Evolutionary conservation across 1,284 basidiomycete species (phyloP).

Genomic region (Neolentinus lepideus): DNA sequence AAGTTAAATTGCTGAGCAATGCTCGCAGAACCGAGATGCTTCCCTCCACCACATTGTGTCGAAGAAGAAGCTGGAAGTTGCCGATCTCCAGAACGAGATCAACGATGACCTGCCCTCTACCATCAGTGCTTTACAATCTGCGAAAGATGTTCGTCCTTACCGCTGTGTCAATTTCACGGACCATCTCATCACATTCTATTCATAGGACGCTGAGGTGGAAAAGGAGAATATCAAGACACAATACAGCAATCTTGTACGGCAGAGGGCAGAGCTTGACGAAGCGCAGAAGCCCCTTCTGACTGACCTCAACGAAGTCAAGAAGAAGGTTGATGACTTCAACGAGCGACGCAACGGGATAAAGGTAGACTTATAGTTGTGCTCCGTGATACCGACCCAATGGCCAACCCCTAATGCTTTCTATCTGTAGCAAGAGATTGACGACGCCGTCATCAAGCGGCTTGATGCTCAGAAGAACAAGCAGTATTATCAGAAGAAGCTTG

Average conservation of each 20-base stretch:
- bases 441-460: constrained; percentile 37
- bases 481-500: constrained; percentile 43
- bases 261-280: constrained; percentile 35
- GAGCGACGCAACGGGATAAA: constrained; percentile 26
- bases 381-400: neutral
- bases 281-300: constrained; percentile 31
- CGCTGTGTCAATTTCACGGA: neutral
- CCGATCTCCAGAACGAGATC: constrained; percentile 48
- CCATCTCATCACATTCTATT: neutral
- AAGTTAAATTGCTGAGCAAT: neutral
- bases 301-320: constrained; percentile 38
- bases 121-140: constrained; percentile 37
- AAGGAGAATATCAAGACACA: constrained; percentile 43
- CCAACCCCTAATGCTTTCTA: neutral
- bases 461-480: constrained; percentile 36
- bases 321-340: constrained; percentile 41
- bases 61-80: constrained; percentile 24
- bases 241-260: constrained; percentile 33
- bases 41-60: neutral
- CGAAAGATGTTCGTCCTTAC: constrained; percentile 2
- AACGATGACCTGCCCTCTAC: constrained; percentile 72
- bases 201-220: constrained; percentile 48
- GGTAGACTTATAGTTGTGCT: constrained; percentile 26
- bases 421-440: constrained; percentile 15
- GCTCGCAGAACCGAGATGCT: neutral